These are phyloP conservation scores for Lachancea lanzarotensis DNA, from an alignment of 805 yeast genomes.

Conservation along the genomic window DNA sequence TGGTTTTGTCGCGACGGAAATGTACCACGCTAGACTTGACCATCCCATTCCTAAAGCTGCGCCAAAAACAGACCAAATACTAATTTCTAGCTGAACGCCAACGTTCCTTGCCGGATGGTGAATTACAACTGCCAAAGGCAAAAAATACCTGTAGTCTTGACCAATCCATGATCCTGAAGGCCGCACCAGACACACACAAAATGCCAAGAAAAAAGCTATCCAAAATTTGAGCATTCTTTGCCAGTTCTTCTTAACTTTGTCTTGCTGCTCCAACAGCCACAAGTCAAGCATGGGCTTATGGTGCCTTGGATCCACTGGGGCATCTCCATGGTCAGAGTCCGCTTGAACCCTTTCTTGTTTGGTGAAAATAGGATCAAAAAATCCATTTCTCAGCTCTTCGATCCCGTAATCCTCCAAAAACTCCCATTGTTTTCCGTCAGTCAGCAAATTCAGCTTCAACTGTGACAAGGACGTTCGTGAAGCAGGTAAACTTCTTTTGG, in stretches of 20 bases:
- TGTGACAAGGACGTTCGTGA: constrained; percentile 35
- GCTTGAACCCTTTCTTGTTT: constrained; percentile 20
- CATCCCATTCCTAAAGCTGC: constrained; percentile 39
- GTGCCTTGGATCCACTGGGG: neutral
- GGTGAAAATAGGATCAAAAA: constrained; percentile 41
- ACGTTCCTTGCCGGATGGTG: constrained; percentile 43
- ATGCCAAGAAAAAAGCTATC: constrained; percentile 36
- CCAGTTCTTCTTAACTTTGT: constrained; percentile 13
- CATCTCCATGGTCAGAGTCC: neutral
- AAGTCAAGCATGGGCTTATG: neutral
- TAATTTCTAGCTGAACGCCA: constrained; percentile 44
- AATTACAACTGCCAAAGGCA: constrained; percentile 38
- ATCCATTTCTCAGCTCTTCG: constrained; percentile 45
- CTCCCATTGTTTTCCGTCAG: constrained; percentile 25
- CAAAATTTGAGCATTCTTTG: constrained; percentile 28
- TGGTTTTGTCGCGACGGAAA: constrained; percentile 37
- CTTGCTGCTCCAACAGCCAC: neutral
- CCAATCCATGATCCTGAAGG: constrained; percentile 41
- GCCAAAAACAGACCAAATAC: constrained; percentile 37
- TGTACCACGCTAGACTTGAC: constrained; percentile 38
- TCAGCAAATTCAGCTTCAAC: constrained; percentile 27
- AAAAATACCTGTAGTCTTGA: constrained; percentile 32
- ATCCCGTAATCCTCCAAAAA: constrained; percentile 33
- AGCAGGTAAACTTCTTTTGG: constrained; percentile 8
- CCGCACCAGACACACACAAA: constrained; percentile 35